Percentiles rank a stretch among this genome's conserved stretches.
Evolutionary conservation across 164 flowering plant species (phyloP).

Genomic region (Tetrastigma voinierianum): DNA sequence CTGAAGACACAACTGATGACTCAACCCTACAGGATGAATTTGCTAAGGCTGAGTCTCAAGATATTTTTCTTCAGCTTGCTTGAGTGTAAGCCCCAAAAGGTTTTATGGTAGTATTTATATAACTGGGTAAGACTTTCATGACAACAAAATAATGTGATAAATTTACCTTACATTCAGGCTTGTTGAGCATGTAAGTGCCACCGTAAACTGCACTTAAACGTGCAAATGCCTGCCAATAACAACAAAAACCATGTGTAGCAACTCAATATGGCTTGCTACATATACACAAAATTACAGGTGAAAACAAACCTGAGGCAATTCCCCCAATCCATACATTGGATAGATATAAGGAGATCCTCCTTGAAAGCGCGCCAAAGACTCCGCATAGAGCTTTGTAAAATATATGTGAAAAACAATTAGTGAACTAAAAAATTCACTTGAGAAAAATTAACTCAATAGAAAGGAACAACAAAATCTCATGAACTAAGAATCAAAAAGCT

Average conservation of each 20-base stretch:
- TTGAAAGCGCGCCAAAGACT: constrained; percentile 90
- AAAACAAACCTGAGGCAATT: constrained; percentile 80
- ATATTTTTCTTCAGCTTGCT: neutral
- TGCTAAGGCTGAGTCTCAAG: neutral
- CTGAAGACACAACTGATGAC: neutral
- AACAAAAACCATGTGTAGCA: neutral
- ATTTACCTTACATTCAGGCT: constrained; percentile 87
- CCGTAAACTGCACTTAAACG: constrained; percentile 98
- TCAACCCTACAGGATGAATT: neutral
- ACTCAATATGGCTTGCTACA: neutral
- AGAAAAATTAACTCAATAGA: neutral
- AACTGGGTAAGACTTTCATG: neutral
- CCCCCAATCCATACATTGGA: constrained; percentile 91
- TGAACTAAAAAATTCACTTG: neutral
- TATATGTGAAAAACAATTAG: constrained; percentile 6
- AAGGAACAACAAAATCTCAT: neutral
- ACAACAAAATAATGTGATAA: neutral
- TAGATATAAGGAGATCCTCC: constrained; percentile 96
- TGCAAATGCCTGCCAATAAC: constrained; percentile 74
- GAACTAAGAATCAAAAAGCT: neutral
- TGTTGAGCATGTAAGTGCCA: constrained; percentile 98
- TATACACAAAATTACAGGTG: neutral
- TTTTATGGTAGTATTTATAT: too few species aligned
- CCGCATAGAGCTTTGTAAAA: constrained; percentile 74
- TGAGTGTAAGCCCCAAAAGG: neutral